These are phyloP conservation scores for Rosa lucieae DNA, from an alignment of 306 rosid genomes.

Conservation along the genomic window DNA sequence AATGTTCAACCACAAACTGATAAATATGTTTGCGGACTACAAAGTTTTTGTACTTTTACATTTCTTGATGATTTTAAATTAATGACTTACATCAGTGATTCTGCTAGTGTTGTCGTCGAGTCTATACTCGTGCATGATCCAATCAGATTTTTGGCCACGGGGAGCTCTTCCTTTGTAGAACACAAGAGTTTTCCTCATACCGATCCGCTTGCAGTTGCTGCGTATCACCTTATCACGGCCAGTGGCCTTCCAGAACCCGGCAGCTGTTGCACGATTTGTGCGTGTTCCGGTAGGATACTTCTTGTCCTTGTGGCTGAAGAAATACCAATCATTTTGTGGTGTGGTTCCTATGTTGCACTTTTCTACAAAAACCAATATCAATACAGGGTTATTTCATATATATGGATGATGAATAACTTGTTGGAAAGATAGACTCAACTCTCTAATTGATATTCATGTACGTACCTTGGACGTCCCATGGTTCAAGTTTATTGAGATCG, in stretches of 20 bases:
- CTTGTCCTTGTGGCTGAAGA: too few relatives aligned
- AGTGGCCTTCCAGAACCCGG: constrained; percentile 95
- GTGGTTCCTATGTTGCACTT: constrained; percentile 70
- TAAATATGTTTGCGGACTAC: too few relatives aligned
- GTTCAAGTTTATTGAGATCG: constrained; percentile 96
- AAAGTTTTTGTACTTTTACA: too few relatives aligned
- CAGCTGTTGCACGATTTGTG: constrained; percentile 81
- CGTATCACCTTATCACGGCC: constrained; percentile 87
- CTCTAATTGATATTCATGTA: too few relatives aligned
- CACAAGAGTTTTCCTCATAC: constrained; percentile 93
- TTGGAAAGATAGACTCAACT: too few relatives aligned
- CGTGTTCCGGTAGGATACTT: constrained; percentile 14
- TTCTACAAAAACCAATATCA: constrained; percentile 38
- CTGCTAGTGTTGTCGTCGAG: constrained; percentile 56
- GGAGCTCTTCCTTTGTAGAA: constrained; percentile 95
- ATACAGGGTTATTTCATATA: background rate
- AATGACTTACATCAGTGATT: constrained; percentile 47
- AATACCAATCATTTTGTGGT: too few relatives aligned
- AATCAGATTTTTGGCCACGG: constrained; percentile 81
- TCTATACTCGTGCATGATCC: constrained; percentile 98
- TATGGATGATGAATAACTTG: too few relatives aligned
- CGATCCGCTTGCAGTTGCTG: constrained; percentile 64
- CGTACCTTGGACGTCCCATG: constrained; percentile 94
- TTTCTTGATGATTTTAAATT: too few relatives aligned
- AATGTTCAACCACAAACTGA: too few relatives aligned